Base-by-base conservation (phyloP, 1,284 basidiomycete genomes). In the Microbotryum violaceum region DNA sequence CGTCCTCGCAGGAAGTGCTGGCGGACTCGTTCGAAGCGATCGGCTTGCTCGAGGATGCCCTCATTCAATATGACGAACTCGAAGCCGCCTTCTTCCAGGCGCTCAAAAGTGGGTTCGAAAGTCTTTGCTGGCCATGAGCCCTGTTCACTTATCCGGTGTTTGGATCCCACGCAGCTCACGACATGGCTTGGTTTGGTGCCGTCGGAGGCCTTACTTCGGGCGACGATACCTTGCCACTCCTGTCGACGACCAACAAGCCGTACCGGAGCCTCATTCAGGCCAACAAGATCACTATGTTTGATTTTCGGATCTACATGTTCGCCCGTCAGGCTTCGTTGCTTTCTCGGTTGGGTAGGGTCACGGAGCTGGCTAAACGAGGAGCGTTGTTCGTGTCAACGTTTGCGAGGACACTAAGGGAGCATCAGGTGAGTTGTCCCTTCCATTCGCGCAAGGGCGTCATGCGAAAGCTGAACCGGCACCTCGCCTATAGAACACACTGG, bases 21-120 rank as follows among this genome's bases (percentile, higher is more conserved):
- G 92, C 94, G 1, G 83, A 82, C 62, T 96, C 92, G 0, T 92
- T 92, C 71, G 91, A 96, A 74, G 89, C 87, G 5, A 88, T 97
- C 74, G 87, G 84, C 65, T 80, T 99, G 14, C 81, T 84, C 62
- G 91, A 97, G 71, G 96, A 98, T 71, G 89, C 93, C 0, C 77
- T 96, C 3, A 76, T 85, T 18, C 87, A 90, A 65, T 97, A 97
- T 71, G 87, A 92, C 63, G 92, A 97, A 76, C 83, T 98, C 5
- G 93, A 97, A 73, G 81, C 82, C 0, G 81, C 85, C 1, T 97
- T 97, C 75, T 84, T 86, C 71, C 85, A 88, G 51, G 54, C 58
- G 9, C 62, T 78, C 42, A 78, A 78, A 69, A 76, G 68, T 77
- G 29, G 25, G 64, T 47, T 29, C 8, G 10, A 20, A 6, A 42